Evolutionary conservation across 371 early-diverging fungal genomes (phyloP).

Genomic region (Fennellomyces sp.): DNA sequence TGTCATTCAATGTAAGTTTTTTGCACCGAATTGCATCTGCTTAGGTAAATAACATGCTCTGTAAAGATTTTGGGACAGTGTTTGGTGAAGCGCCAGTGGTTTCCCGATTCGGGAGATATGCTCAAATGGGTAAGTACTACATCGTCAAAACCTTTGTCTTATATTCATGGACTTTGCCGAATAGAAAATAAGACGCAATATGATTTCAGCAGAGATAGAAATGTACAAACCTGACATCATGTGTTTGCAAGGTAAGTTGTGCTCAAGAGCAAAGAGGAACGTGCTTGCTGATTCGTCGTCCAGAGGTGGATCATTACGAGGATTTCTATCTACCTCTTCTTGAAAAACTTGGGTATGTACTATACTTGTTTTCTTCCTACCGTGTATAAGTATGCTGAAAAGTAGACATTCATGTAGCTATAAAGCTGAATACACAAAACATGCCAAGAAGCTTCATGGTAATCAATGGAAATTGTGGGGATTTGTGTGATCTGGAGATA

Average conservation of each 20-base stretch:
- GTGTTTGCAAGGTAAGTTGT: slow-evolving; percentile 51
- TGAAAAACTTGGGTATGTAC: slow-evolving; percentile 31
- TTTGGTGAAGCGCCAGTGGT: slow-evolving; percentile 55
- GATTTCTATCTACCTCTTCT: slow-evolving; percentile 30
- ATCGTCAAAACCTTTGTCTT: slow-evolving; percentile 76
- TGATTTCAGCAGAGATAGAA: slow-evolving; percentile 53
- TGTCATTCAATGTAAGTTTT: slow-evolving; percentile 41
- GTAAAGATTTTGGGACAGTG: slow-evolving; percentile 56
- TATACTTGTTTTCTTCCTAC: too few species aligned
- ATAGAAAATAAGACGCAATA: slow-evolving; percentile 41
- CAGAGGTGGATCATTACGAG: slow-evolving; percentile 49
- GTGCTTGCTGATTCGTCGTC: neutral
- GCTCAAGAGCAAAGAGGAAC: neutral
- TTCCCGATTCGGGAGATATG: slow-evolving; percentile 52
- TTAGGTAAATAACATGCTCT: neutral
- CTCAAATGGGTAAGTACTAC: slow-evolving; percentile 40
- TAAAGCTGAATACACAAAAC: slow-evolving; percentile 24
- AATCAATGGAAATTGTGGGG: neutral
- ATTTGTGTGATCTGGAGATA: neutral
- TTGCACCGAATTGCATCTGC: neutral
- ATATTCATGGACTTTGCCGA: slow-evolving; percentile 35
- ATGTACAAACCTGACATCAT: slow-evolving; percentile 53
- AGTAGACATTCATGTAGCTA: slow-evolving; percentile 15
- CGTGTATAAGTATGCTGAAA: too few species aligned
- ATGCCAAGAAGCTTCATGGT: slow-evolving; percentile 47